phyloP scores from a whole-genome alignment of 2,329 filamentous ascomycete genomes.

The Ascocoryne sarcoides region DNA sequence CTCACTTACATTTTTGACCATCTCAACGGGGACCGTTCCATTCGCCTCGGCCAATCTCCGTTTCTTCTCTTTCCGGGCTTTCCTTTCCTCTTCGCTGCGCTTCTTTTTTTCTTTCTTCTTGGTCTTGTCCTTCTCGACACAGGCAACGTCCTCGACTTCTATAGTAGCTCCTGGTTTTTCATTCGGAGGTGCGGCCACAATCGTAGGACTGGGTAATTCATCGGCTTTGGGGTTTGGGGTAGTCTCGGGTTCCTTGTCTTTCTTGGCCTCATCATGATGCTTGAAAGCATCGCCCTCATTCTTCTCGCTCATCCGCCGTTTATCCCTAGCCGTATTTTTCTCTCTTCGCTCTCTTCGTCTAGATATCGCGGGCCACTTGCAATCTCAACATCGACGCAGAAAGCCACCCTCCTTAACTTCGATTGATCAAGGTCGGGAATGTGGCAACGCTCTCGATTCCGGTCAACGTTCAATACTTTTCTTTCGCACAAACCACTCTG shows the following conservation, averaged over 20 bases:
- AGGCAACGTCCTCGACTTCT: conserved; percentile 11
- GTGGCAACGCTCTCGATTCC: conserved; percentile 66
- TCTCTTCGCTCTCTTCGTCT: conserved; percentile 42
- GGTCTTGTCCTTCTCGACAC: conserved; percentile 35
- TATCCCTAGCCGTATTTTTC: conserved; percentile 31
- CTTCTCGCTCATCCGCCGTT: conserved; percentile 57
- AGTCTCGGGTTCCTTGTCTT: conserved; percentile 44
- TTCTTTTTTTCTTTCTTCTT: conserved; percentile 96
- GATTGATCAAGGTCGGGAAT: conserved; percentile 70
- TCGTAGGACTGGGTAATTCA: conserved; percentile 30
- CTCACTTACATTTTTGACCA: conserved; percentile 61
- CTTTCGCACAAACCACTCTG: conserved; percentile 70
- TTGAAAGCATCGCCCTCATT: conserved; percentile 70
- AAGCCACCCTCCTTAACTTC: conserved; percentile 81
- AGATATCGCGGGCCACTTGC: conserved; percentile 74
- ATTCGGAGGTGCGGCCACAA: conserved; percentile 26
- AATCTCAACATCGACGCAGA: conserved; percentile 96
- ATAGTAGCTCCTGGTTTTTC: conserved; percentile 24
- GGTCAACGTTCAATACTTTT: conserved; percentile 77
- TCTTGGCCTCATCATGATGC: conserved; percentile 49
- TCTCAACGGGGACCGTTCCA: conserved; percentile 75
- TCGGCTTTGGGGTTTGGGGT: conserved; percentile 37
- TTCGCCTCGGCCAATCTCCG: conserved; percentile 79
- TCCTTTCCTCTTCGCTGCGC: conserved; percentile 83
- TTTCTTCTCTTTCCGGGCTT: conserved; percentile 85